Evolutionary conservation across 139 green algal species (phyloP), one percentile per base, ranked within the genome.

Genomic region (Micractinium conductrix): DNA sequence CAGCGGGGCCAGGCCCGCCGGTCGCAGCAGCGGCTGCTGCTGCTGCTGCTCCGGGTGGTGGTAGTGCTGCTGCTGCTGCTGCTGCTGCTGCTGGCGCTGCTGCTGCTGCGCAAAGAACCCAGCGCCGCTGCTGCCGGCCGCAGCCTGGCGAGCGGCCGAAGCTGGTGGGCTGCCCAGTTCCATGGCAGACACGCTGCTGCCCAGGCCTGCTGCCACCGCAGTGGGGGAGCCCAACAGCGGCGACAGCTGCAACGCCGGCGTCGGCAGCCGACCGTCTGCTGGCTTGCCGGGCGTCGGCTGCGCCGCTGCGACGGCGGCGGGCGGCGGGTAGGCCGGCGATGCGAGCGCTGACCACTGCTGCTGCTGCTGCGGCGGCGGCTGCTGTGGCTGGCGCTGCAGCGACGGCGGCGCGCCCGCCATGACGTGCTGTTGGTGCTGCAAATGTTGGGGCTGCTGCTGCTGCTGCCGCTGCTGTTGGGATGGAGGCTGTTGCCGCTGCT

Each of bases 121-220:
- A 5, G 53, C 53, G 7, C 53, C 48, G 48, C 53, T 16, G 53
- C 53, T 62, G 53, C 53, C 26, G 53, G 48, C 48, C 26, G 53
- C 53, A 22, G 53, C 53, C 53, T 14, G 8, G 19, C 65, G n/a
- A 9, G 14, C 42, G 2, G 42, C 40, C 10, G 58, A 28, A 16
- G 55, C 55, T 28, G 38, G 58, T 1, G 76, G 76, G 76, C 76
- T 71, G 12, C 74, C 38, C 33, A 85, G 82, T 2, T 74, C 73
- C 73, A 86, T 87, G 0, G 72, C 73, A 2, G 73, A 48, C 19
- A 86, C 76, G 40, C 42, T 40, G 26, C 38, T 60, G 55, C 76
- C 55, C 53, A 73, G 50, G 22, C 42, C 70, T 0, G 42, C 70
- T 1, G 70, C 70, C 8, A 26, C 60, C 12, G 60, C 48, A 30